Evolutionary conservation across 2,329 filamentous ascomycete species (phyloP).

Genomic region (Colletotrichum destructivum): DNA sequence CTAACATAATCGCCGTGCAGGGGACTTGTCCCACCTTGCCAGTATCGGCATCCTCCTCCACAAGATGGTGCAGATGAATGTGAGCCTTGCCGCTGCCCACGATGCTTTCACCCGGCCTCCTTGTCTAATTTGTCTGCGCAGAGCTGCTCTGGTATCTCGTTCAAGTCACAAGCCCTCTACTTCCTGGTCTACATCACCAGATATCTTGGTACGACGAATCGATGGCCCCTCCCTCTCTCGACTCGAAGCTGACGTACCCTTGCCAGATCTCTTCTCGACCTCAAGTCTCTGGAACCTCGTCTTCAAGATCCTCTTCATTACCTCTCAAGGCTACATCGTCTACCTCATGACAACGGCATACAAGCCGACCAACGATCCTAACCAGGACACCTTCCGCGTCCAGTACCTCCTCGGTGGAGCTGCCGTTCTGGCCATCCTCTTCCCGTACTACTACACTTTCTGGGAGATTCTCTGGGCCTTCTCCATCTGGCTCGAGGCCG

Average conservation of each 20-base stretch:
- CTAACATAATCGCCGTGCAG: slow-evolving; percentile 62
- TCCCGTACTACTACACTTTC: slow-evolving; percentile 87
- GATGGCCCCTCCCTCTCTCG: background rate
- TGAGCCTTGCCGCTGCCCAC: slow-evolving; percentile 60
- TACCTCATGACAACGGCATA: slow-evolving; percentile 99
- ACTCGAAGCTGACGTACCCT: slow-evolving; percentile 31
- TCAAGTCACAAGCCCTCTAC: slow-evolving; percentile 98
- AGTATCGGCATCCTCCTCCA: slow-evolving; percentile 96
- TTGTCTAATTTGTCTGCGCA: slow-evolving; percentile 56
- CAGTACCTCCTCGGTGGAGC: slow-evolving; percentile 92
- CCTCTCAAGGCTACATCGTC: slow-evolving; percentile 90
- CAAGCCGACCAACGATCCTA: slow-evolving; percentile 97
- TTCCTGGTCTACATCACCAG: slow-evolving; percentile 93
- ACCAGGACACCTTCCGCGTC: slow-evolving; percentile 96
- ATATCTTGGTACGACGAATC: slow-evolving; percentile 79
- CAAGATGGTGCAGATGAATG: slow-evolving; percentile 95
- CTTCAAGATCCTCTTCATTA: slow-evolving; percentile 97
- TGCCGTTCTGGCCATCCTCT: slow-evolving; percentile 82
- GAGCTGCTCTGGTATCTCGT: slow-evolving; percentile 98
- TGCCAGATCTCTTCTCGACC: slow-evolving; percentile 86
- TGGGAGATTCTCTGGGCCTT: slow-evolving; percentile 97
- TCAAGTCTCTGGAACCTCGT: slow-evolving; percentile 90
- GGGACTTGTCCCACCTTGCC: slow-evolving; percentile 93
- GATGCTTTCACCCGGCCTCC: slow-evolving; percentile 12
- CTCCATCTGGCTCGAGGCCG: slow-evolving; percentile 97